Base-by-base conservation (phyloP, 306 rosid species). In the Macrotyloma uniflorum region DNA sequence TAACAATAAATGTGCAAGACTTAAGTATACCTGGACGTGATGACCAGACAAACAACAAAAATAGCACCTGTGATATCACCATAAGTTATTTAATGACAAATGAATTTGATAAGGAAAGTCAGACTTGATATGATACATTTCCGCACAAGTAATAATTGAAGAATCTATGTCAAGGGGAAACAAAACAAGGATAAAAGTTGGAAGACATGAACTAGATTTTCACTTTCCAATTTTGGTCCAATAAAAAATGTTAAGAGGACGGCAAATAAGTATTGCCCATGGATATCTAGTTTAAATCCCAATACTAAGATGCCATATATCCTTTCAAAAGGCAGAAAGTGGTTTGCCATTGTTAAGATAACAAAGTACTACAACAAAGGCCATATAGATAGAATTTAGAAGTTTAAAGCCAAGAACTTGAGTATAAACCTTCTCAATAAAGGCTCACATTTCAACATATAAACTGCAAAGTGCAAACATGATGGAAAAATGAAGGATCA, bases 1-100 rank as follows among this genome's bases (percentile, higher is more conserved):
- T 19, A 64, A 38, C 16, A 6, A 50, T 33, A 66, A 51, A 42
- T 36, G 42, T 54, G 16, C 61, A 81, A 82, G 62, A 67, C 28
- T 79, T 28, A 55, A 70, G 50, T 61, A 77, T 77, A 95, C 98
- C 98, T 90, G 84, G 90, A 89, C 54, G 98, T 92, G 78, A 92
- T 83, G 74, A 90, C 83, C 80, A 88, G 83, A 83, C 97, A 95
- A 76, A 92, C 97, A 77, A 92, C 79, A 82, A 95, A 95, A 85
- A 95, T 88, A 54, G 98, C 93, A 83, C 93, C 98, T 95, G 97
- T 81, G 40, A 80, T 54, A 71, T 58, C 54, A 75, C 51, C 80
- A 50, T 20, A 47, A 75, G 80, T 79, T 42, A 73, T 67, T 83
- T 62, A 53, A 63, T 64, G 55, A 20, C 30, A 65, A 58, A 43